Base-by-base conservation (phyloP, 257 asterid genomes). In the Misopates orontium region DNA sequence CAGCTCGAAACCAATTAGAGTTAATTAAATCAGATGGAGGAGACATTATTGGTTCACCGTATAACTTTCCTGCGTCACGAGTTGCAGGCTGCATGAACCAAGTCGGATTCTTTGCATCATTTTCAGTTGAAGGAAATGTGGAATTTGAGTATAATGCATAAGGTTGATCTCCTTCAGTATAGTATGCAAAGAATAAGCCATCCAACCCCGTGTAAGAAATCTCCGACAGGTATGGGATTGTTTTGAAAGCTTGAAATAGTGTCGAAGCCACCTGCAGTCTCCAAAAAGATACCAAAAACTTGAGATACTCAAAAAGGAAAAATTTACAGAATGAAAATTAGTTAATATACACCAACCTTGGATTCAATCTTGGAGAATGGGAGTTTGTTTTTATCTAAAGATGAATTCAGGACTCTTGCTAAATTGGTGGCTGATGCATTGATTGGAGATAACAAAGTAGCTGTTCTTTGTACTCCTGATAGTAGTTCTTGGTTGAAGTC, bases 121-220 rank as follows among this genome's bases (percentile, higher is more conserved):
- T 60, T 60, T 23, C 31, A 4, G 57, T 52, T 5, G 73, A 59
- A 25, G 64, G 22, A 56, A 75, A 62, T 10, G 86, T 73, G 4
- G 79, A 63, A 64, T 87, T 83, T 23, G 96, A 87, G 79, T 79
- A 87, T 19, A 81, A 10, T 10, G 79, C 84, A 52, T 68, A 67
- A 24, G 67, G 48, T 8, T 47, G 84, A 28, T 70, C 62, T 3
- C 59, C 83, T 65, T 79, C 60, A 16, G 42, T 24, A 62, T 51
- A 76, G 69, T 79, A 83, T 0, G 84, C 74, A 68, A 87, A 79
- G 64, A 83, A 60, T 16, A 81, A 65, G 28, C 90, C 96, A 20
- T 83, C 77, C 53, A 73, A 57, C 17, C 83, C 68, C 22, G 79
- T 73, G 73, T 76, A 85, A 9, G 90, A 83, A 64, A 83, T 60